Base-by-base conservation (phyloP, 2,329 filamentous ascomycete genomes). In the Penicillium crustosum region DNA sequence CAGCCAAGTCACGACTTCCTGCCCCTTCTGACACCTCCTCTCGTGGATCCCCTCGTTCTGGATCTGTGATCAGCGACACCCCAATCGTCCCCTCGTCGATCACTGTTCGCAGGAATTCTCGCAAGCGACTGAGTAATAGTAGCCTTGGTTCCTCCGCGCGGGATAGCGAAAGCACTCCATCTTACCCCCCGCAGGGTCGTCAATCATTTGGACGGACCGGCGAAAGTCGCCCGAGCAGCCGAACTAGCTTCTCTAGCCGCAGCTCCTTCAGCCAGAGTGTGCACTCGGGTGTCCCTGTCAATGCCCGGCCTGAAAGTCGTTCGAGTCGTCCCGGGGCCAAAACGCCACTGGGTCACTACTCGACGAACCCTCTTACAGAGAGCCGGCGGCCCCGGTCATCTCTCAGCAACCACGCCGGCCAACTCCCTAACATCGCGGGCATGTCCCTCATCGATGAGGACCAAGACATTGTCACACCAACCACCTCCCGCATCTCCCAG, bases 1-100 rank as follows among this genome's bases (percentile, higher is more conserved):
- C 89, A 25, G 94, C 89, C 19, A 87, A 92, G 66, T 97, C 93
- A 39, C 96, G 94, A 76, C 84, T 99, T 21, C 94, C 94, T 2
- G 91, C 89, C 1, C 91, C 93, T 2, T 82, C 86, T 8, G 83
- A 81, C 54, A 94, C 89, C 0, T 92, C 93, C 5, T 91, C 93
- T 19, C 86, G 88, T 48, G 83, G 84, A 5, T 96, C 92, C n/a
- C 91, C 93, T 23, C 85, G 90, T 49, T 80, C 77, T 58, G 78
- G 77, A 49, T 83, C 80, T 49, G 75, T 80, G 8, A 64, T 80
- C 21, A 75, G 78, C 29, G 75, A 81, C 39, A 77, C 76, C 47
- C 71, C 74, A 5, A 25, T 48, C 29, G 79, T 87, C 49, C 80
- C 84, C 5, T 78, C 78, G 3, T 83, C 79, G 1, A 78, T 87